Base-by-base conservation (phyloP, 129 eudicot genomes). In the Flaveria bidentis region DNA sequence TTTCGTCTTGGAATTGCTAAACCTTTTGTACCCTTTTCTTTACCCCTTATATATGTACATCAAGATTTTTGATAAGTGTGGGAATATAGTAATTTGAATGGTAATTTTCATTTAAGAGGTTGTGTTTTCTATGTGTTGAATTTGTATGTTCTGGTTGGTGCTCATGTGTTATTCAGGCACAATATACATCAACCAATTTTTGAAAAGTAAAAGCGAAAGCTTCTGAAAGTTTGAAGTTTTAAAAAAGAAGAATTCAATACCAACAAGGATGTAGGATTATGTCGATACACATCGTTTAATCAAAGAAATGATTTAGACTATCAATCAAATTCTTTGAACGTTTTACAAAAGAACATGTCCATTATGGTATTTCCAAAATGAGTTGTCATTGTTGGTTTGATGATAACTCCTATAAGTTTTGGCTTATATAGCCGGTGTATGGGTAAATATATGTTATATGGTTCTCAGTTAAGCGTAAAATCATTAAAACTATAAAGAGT, bases 311-410 rank as follows among this genome's bases (percentile, higher is more conserved):
- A 76, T 73, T 33, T 9, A 76, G 55, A 76, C 63, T 45, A 41
- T 65, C 51, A 1, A 57, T 78, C 50, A 79, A 60, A 36, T 55
- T 65, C 20, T 50, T 22, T 39, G 69, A 53, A 20, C 16, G 79
- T 25, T 71, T 79, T 4, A 4, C 22, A 63, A 83, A 83, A 20
- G 41, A 83, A 2, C 18, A 69, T 22, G 15, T 79, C 78, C 76
- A 75, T 64, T 30, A 84, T 60, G 9, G 73, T 52, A 42, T n/a
- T 63, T 49, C 80, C 80, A 44, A 84, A 84, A 72, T 81, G 85
- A 63, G 65, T 28, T 33, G 51, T 60, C 42, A 30, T 30, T 30
- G 81, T 25, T 2, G 80, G 80, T 25, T 84, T 85, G n/a, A 15
- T 9, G 22, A 69, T 63, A 42, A 85, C 74, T 67, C 83, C 73